Evolutionary conservation across 169 alveolate species (phyloP).

Genomic region (Amoebophrya sp.): DNA sequence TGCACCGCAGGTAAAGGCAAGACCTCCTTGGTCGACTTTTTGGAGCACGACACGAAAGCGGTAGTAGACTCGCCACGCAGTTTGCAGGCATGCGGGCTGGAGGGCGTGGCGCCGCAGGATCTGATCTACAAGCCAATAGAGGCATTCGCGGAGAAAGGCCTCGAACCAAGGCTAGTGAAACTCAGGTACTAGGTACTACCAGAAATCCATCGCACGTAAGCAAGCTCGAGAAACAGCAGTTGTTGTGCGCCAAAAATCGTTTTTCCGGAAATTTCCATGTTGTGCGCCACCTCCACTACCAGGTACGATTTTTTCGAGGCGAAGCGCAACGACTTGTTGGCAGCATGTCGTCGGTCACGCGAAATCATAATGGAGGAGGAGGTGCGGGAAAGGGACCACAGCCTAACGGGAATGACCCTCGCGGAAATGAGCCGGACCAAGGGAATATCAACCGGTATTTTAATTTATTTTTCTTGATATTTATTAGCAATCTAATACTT

Average conservation of each 20-base stretch:
- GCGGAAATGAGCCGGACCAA: not conserved
- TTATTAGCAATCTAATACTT: too few relatives aligned
- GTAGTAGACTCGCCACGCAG: not conserved
- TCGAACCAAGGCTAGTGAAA: constrained; percentile 11
- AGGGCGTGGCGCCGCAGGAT: not conserved
- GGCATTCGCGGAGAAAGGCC: constrained; percentile 7
- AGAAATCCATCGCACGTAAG: too few relatives aligned
- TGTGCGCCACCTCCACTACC: not conserved
- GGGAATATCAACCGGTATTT: not conserved
- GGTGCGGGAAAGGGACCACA: not conserved
- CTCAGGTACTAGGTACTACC: too few relatives aligned
- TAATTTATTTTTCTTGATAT: not conserved
- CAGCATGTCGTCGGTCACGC: not conserved
- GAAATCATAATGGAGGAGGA: constrained; percentile 1
- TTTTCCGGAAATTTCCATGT: not conserved
- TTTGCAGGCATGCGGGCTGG: not conserved
- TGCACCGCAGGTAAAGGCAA: constrained; percentile 6
- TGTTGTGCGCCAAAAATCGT: not conserved
- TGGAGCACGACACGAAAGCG: not conserved
- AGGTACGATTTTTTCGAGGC: constrained; percentile 18
- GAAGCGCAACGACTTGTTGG: constrained; percentile 1
- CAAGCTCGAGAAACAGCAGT: not conserved
- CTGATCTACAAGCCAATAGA: not conserved
- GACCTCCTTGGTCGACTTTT: not conserved
- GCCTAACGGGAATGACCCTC: not conserved